These are phyloP conservation scores for Stentor coeruleus DNA, from an alignment of 73 alveolate genomes.

Conservation along the genomic window DNA sequence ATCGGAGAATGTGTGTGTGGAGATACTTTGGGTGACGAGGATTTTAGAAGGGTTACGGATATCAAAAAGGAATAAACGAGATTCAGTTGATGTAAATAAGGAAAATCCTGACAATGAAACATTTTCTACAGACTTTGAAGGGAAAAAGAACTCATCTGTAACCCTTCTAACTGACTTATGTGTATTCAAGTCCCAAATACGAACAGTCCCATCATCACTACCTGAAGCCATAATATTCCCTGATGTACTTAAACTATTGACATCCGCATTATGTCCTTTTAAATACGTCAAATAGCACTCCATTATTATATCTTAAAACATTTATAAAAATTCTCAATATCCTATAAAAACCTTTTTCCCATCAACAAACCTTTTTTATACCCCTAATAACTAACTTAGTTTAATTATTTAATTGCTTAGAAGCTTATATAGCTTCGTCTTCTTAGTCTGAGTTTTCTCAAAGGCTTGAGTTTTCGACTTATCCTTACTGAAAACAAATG, in stretches of 20 bases:
- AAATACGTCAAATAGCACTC: not conserved
- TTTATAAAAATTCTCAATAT: too few relatives aligned
- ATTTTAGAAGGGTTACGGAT: slow-evolving; percentile 1
- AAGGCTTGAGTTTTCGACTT: not conserved
- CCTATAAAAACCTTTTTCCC: not conserved
- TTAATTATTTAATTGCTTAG: too few relatives aligned
- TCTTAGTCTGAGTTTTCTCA: not conserved
- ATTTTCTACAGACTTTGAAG: not conserved
- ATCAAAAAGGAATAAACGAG: not conserved
- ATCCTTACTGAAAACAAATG: slow-evolving; percentile 6
- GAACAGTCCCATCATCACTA: slow-evolving; percentile 4
- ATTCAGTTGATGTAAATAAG: not conserved
- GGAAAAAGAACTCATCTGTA: not conserved
- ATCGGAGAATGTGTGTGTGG: not conserved
- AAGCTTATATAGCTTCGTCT: not conserved
- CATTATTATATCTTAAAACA: not conserved
- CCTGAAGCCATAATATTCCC: not conserved
- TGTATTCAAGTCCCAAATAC: not conserved
- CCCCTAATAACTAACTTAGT: too few relatives aligned
- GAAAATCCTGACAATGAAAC: not conserved
- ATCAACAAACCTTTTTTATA: too few relatives aligned
- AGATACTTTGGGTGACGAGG: not conserved
- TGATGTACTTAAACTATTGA: not conserved
- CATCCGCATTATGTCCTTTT: not conserved
- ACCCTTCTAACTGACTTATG: not conserved